Evolutionary conservation across 1,139 yeast genomes (phyloP).

Genomic region (Saccharomyces pastorianus): DNA sequence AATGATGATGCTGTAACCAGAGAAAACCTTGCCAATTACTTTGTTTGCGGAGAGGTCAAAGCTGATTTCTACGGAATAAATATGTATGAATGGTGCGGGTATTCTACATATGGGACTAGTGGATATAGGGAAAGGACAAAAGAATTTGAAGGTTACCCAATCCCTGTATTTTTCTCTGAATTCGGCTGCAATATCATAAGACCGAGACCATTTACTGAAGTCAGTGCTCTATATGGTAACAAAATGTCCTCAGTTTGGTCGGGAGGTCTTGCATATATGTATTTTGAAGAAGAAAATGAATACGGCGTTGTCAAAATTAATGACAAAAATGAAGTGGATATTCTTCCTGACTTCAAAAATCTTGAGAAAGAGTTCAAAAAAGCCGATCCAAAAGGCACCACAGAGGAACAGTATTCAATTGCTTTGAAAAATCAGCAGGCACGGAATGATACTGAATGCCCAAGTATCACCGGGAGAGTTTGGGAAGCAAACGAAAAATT

Average conservation of each 20-base stretch:
- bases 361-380: conserved; percentile 32
- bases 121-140: conserved; percentile 50
- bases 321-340: conserved; percentile 39
- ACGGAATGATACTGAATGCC: conserved; percentile 23
- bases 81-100: no score
- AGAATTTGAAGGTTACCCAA: conserved; percentile 40
- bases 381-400: conserved; percentile 33
- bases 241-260: conserved; percentile 80
- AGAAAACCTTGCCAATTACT: conserved; percentile 41
- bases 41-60: conserved; percentile 37
- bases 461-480: conserved; percentile 8
- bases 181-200: conserved; percentile 49
- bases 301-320: conserved; percentile 66
- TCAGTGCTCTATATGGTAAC: conserved; percentile 49
- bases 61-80: no score
- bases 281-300: conserved; percentile 70
- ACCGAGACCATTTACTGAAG: conserved; percentile 62
- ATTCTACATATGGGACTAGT: conserved; percentile 45
- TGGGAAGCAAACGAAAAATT: conserved; percentile 42
- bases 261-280: conserved; percentile 88
- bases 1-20: conserved; percentile 52
- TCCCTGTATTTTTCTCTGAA: conserved; percentile 56
- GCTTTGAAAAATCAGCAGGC: not conserved
- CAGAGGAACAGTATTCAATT: conserved; percentile 16
- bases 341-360: conserved; percentile 38